Evolutionary conservation across 78 protist genomes (phyloP), one percentile per base, ranked within the genome.

Genomic region (Protostelium mycophagum): DNA sequence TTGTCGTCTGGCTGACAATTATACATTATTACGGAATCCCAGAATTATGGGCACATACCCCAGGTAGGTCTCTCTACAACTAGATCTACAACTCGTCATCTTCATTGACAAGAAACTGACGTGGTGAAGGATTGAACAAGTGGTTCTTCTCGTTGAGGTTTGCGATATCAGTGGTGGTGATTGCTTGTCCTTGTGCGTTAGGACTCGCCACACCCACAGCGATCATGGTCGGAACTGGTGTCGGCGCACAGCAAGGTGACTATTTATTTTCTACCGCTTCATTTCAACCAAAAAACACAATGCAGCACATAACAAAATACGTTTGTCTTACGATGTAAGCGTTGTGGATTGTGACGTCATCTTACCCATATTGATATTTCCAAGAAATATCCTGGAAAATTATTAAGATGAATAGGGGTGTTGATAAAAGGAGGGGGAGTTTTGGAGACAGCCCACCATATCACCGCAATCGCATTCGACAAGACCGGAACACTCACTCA

Each of bases 181-280:
- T 98, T 73, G 96, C 98, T n/a, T 98, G 99, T 92, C 99, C 99
- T 1, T 98, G 98, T 88, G 98, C 98, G n/a, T 87, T 97, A 1
- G 98, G 98, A 29, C 83, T 94, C 31, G 99, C 99, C 29, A 97
- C 98, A 0, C 99, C 99, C 5, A 98, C 98, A 0, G 98, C 98
- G 28, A 95, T 97, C 35, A 97, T 97, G 97, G 98, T 97, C 31
- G 98, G 98, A 35, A 91, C 96, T 10, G 99, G 98, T 85, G 96
- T 97, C 83, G 97, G 96, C 23, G 97, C 97, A 29, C 86, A 39
- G 34, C 35, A 31, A 36, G 99, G 95, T 90, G 90, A 51, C 5
- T 51, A 5, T 16, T 51, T 16, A 16, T 51, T 25, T 23, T 16
- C 73, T 51, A 51, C 73, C 31, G 5, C 5, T 16, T 51, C 73